These are phyloP conservation scores for Fusarium euwallaceae DNA, from an alignment of 2,329 filamentous ascomycete species.

Conservation along the genomic window DNA sequence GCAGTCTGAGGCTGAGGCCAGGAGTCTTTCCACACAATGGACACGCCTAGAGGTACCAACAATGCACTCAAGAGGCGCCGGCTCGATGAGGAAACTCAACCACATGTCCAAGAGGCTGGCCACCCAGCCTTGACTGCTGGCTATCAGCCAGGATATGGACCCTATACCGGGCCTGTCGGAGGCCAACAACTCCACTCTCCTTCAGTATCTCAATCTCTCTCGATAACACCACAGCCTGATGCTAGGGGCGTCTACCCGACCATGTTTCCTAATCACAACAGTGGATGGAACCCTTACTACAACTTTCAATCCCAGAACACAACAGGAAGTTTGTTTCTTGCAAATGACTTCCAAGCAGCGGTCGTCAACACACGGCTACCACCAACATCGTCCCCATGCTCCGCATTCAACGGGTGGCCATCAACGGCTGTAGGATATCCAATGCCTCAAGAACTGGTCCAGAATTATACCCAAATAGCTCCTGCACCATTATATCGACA, in stretches of 20 bases:
- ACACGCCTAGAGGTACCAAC: background rate
- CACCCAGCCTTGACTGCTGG: background rate
- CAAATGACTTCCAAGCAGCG: background rate
- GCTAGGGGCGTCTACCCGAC: background rate
- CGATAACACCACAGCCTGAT: background rate
- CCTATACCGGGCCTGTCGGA: background rate
- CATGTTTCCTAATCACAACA: background rate
- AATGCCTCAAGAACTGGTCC: background rate
- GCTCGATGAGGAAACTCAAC: background rate
- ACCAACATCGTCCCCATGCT: background rate
- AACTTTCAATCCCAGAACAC: background rate
- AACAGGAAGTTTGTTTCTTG: background rate
- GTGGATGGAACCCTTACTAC: background rate
- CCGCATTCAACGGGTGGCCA: background rate
- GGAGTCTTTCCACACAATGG: background rate
- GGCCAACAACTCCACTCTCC: background rate
- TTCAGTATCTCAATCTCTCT: background rate
- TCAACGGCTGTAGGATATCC: too few relatives aligned
- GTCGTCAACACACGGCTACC: background rate
- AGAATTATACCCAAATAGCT: background rate
- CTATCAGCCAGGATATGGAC: background rate
- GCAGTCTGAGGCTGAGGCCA: accelerated
- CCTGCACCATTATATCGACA: background rate
- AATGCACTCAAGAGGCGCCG: conserved; percentile 5
- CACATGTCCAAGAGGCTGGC: too few relatives aligned